phyloP scores from a whole-genome alignment of 768 basidiomycete genomes.

The Paxillus ammoniavirescens region DNA sequence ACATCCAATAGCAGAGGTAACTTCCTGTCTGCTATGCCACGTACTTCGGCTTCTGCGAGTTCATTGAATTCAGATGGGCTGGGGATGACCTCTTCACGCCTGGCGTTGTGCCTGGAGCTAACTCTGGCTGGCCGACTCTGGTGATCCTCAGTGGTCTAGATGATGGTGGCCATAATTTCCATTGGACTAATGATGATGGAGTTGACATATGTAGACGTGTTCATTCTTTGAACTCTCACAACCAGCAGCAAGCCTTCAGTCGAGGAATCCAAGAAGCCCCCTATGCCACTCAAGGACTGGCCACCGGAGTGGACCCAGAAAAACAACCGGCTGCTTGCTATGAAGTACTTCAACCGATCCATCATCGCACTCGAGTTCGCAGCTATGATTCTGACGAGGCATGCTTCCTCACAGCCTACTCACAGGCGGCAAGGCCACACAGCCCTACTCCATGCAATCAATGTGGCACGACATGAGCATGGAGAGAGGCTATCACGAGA shows the following conservation, averaged over 20 bases:
- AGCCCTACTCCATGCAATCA: background rate
- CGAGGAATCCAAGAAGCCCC: conserved; percentile 55
- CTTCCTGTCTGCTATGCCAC: conserved; percentile 45
- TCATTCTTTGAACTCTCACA: conserved; percentile 68
- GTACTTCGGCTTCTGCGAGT: conserved; percentile 60
- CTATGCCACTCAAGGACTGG: conserved; percentile 20
- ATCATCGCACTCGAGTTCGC: no score
- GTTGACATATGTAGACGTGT: conserved; percentile 62
- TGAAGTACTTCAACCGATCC: no score
- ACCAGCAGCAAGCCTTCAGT: conserved; percentile 50
- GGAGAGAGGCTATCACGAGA: no score
- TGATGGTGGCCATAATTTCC: conserved; percentile 29
- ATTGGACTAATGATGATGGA: conserved; percentile 23
- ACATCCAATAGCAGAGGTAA: conserved; percentile 15
- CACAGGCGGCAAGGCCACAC: conserved; percentile 3
- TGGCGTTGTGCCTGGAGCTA: conserved; percentile 47
- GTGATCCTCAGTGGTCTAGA: conserved; percentile 40
- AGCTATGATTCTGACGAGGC: conserved; percentile 1
- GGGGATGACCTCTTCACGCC: conserved; percentile 76
- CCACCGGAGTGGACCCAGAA: no score
- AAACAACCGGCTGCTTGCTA: no score
- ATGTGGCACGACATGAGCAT: background rate
- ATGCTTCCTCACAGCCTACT: background rate
- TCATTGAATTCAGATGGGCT: conserved; percentile 53
- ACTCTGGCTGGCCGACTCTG: conserved; percentile 64